These are phyloP conservation scores for Centaurea solstitialis DNA, from an alignment of 129 eudicot species.

Conservation along the genomic window DNA sequence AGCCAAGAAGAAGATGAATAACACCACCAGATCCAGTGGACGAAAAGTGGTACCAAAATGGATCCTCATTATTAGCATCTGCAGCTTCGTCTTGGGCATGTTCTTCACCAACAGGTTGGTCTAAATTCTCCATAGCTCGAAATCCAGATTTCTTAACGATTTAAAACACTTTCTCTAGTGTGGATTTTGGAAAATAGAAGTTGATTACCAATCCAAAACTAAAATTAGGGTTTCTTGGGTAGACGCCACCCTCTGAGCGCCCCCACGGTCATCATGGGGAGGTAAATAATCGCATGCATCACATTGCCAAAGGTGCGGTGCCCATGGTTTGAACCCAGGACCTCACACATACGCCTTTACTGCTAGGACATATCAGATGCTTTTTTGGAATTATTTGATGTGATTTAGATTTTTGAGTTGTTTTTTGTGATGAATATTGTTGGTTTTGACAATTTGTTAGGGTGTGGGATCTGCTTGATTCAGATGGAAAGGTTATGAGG, in stretches of 20 bases:
- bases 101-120: constrained; percentile 78
- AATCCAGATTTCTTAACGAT: not conserved
- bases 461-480: constrained; percentile 48
- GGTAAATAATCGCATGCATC: too few relatives aligned
- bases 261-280: too few relatives aligned
- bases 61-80: constrained; percentile 51
- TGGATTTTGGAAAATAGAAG: not conserved
- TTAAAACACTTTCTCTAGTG: not conserved
- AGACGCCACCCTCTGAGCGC: too few relatives aligned
- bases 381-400: not conserved
- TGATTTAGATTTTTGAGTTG: not conserved
- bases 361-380: too few relatives aligned
- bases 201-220: not conserved
- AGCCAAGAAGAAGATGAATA: constrained; percentile 41
- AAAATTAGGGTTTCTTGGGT: not conserved
- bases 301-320: too few relatives aligned
- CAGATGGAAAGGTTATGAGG: constrained; percentile 31
- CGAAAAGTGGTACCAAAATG: constrained; percentile 52
- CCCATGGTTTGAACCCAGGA: too few relatives aligned
- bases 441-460: constrained; percentile 24
- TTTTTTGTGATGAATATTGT: not conserved
- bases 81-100: constrained; percentile 61
- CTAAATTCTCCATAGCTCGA: not conserved
- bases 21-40: constrained; percentile 33
- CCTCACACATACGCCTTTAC: too few relatives aligned